phyloP scores from a whole-genome alignment of 1,284 basidiomycete genomes.

The Trametes polyzona region DNA sequence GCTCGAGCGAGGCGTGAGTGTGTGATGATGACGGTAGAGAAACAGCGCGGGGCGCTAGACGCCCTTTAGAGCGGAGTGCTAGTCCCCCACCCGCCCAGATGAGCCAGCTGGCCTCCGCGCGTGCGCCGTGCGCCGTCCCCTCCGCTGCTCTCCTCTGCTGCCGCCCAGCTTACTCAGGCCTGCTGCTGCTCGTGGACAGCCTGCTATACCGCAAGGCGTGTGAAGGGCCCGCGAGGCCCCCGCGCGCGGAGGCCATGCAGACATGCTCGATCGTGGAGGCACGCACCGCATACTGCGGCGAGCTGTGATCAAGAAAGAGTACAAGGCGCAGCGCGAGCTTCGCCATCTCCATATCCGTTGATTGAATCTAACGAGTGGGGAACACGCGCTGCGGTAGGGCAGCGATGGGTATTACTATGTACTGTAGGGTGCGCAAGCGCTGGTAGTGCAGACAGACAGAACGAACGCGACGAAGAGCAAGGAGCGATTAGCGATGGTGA shows the following conservation, averaged over 20 bases:
- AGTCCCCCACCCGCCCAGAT: no score
- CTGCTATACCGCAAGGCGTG: background rate
- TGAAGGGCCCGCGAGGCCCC: conserved; percentile 5
- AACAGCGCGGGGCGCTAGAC: conserved; percentile 8
- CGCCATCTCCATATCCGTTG: conserved; percentile 14
- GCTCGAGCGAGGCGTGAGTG: conserved; percentile 20
- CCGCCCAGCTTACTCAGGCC: background rate
- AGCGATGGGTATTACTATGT: conserved; percentile 12
- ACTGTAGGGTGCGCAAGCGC: conserved; percentile 13
- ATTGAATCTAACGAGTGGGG: conserved; percentile 18
- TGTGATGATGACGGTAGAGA: conserved; percentile 23
- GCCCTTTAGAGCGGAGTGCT: conserved; percentile 18
- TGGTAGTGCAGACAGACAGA: conserved; percentile 5
- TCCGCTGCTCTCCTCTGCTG: background rate
- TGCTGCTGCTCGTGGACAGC: background rate
- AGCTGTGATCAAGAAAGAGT: conserved; percentile 14
- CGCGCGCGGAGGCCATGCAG: conserved; percentile 14
- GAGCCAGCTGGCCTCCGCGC: conserved; percentile 26
- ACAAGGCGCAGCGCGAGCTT: conserved; percentile 31
- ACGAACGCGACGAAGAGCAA: conserved; percentile 24
- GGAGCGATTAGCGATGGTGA: conserved; percentile 25
- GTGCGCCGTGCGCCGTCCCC: conserved; percentile 1
- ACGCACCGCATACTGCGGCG: conserved; percentile 7
- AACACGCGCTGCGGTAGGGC: conserved; percentile 8
- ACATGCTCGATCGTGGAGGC: background rate